Base-by-base conservation (phyloP, 2,329 filamentous ascomycete species). In the Teratosphaeria viscida region DNA sequence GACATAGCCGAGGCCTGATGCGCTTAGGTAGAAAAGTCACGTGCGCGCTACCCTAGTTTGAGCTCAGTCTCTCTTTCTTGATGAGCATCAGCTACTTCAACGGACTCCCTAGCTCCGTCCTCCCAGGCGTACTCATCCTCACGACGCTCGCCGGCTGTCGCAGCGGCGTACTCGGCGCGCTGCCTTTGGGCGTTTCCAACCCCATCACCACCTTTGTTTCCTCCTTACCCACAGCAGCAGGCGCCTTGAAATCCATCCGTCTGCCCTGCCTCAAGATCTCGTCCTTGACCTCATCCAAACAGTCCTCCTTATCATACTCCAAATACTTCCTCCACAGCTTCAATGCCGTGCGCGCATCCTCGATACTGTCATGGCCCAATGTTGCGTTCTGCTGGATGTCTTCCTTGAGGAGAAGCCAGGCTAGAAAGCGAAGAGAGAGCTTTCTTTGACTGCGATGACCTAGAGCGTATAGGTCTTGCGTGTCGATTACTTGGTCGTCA, bases 311-410 rank as follows among this genome's bases (percentile, higher is more conserved):
- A 57, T 87, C 80, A 68, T 89, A 97, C 75, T 97, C 92, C 63
- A 90, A 81, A 73, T 91, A 96, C 73, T 96, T 96, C 53, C 88
- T 83, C 82, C 84, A 99, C 8, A 99, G 79, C 71, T 90, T 89
- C 49, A 97, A 79, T 0, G 95, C 94, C 49, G 92, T 96, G 29
- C 88, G 83, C 0, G 94, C 92, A 72, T 99, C 94, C 74, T 97
- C 94, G 66, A 99, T 95, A 11, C 88, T 92, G 74, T 99, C 94
- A 74, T 99, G 95, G 0, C 71, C 71, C 32, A 64, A 62, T n/a
- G 65, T 64, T 0, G 59, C 90, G 65, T 90, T 88, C 69, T 90
- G 82, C 74, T 99, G 95, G 62, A 99, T 96, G 69, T 92, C 90
- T 74, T 97, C 90, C 68, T 91, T 91, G 52, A 99, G 84, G 8